A percentile compares a stretch with the other conserved stretches of the same genome.
Conservation (phyloP, 2,329 filamentous ascomycete species). For the Aureobasidium melanogenum region DNA sequence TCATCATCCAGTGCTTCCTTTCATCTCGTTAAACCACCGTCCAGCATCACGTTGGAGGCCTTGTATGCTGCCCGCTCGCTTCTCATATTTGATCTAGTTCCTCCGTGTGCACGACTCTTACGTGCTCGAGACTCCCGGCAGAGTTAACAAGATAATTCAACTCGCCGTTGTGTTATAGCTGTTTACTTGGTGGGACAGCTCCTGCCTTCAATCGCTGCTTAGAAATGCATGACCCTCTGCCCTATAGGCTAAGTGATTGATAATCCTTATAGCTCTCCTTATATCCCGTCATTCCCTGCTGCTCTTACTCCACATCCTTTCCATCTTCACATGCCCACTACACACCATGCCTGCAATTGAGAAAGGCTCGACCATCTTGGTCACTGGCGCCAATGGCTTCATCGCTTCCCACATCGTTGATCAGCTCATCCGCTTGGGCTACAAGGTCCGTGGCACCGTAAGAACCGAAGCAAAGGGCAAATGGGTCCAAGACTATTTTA, state of each 20-base stretch:
- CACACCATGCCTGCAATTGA: constrained; percentile 15
- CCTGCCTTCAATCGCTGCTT: background rate
- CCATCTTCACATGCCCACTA: background rate
- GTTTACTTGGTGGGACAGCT: background rate
- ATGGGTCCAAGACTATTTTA: constrained; percentile 19
- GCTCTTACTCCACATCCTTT: too few relatives aligned
- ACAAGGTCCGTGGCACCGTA: constrained; percentile 23
- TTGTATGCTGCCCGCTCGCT: background rate
- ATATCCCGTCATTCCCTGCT: background rate
- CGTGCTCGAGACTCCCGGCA: background rate
- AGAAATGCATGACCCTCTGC: background rate
- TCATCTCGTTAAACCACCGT: background rate
- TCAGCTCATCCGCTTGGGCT: constrained; percentile 21
- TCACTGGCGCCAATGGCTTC: constrained; percentile 23
- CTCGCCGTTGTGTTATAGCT: background rate
- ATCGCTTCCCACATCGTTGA: constrained; percentile 22
- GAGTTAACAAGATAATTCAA: background rate
- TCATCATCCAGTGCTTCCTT: background rate
- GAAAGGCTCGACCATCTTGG: constrained; percentile 20
- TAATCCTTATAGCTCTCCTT: background rate
- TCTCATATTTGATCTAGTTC: background rate
- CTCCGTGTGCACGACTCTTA: background rate
- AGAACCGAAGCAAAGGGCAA: constrained; percentile 19
- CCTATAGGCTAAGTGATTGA: background rate
- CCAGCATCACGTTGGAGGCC: background rate